Percentiles rank a stretch among this genome's conserved stretches.
These are phyloP conservation scores for Sanghuangporus weigelae DNA, from an alignment of 1,284 basidiomycete species.

Conservation along the genomic window DNA sequence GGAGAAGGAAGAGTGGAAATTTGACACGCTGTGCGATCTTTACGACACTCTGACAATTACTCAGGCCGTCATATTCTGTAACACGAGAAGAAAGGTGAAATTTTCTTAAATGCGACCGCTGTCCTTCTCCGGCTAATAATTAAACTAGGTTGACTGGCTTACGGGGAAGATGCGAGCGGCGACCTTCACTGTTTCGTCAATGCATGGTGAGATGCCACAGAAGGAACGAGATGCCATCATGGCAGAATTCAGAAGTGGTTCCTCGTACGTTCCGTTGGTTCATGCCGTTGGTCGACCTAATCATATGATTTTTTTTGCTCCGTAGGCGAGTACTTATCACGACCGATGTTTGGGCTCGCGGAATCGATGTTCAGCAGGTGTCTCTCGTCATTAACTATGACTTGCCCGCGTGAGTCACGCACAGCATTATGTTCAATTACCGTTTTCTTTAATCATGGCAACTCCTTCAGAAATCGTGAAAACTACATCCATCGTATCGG, in stretches of 20 bases:
- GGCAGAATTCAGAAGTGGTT: constrained; percentile 95
- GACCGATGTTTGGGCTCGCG: constrained; percentile 97
- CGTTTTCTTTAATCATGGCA: neutral
- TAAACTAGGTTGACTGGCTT: constrained; percentile 87
- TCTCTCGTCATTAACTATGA: constrained; percentile 99
- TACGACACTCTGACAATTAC: constrained; percentile 99
- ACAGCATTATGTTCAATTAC: constrained; percentile 9
- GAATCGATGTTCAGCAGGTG: constrained; percentile 98
- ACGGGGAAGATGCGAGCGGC: constrained; percentile 98
- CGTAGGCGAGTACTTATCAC: constrained; percentile 88
- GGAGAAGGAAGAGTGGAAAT: constrained; percentile 99
- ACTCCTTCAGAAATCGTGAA: constrained; percentile 74
- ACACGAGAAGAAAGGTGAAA: constrained; percentile 89
- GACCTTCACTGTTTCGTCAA: constrained; percentile 95
- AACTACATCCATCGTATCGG: constrained; percentile 99
- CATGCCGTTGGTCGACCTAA: constrained; percentile 7
- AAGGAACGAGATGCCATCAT: constrained; percentile 99
- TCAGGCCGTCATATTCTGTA: constrained; percentile 99
- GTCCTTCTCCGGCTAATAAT: constrained; percentile 16
- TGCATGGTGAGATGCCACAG: constrained; percentile 99
- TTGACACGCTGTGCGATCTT: constrained; percentile 96
- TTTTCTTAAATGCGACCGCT: neutral
- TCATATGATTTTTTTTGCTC: constrained; percentile 15
- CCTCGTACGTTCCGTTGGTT: constrained; percentile 58
- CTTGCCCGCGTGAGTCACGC: constrained; percentile 72